Base-by-base conservation (phyloP, 331 rosid species). In the Prunus yedoensis region DNA sequence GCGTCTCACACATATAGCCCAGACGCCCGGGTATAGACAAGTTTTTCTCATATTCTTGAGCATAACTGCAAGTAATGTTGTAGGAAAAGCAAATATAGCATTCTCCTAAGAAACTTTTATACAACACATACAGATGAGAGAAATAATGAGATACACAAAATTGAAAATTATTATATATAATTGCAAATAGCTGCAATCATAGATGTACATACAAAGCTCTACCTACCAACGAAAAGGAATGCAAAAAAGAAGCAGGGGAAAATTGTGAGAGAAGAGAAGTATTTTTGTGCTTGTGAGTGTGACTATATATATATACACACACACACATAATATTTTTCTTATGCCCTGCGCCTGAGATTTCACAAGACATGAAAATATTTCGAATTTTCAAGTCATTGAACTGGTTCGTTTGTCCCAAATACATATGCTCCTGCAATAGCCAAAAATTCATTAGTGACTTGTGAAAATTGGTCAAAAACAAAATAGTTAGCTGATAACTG, bases 381-480 rank as follows among this genome's bases (percentile, higher is more conserved):
- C 9, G 43, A 38, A 6, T 38, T 6, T 52, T 41, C 13, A 15
- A 75, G 67, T 77, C 72, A 65, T 9, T 56, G 28, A 68, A 49
- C 52, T 35, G 66, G 65, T 10, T 61, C 63, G 15, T 74, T 53
- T 16, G 91, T 84, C 64, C 87, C 92, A 84, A 84, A 93, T 46
- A 91, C 93, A 61, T 78, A 68, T 52, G 80, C 66, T 72, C 98
- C 98, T 89, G 89, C 83, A 78, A 79, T 25, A 83, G 11, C 65
- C 77, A 78, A 62, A 25, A 27, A 70, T 54, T 23, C 56, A 54
- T 14, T 8, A 27, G 1, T n/a, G 10, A 53, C 18, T 21, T 1
- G 1, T 17, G 15, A 30, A 28, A 53, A 14, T 28, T 58, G 41
- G 61, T 51, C 11, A 16, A 16, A 45, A 2, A 32, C 2, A 16